These are phyloP conservation scores for Leishmania lainsoni DNA, from an alignment of 208 protist genomes.

Conservation along the genomic window DNA sequence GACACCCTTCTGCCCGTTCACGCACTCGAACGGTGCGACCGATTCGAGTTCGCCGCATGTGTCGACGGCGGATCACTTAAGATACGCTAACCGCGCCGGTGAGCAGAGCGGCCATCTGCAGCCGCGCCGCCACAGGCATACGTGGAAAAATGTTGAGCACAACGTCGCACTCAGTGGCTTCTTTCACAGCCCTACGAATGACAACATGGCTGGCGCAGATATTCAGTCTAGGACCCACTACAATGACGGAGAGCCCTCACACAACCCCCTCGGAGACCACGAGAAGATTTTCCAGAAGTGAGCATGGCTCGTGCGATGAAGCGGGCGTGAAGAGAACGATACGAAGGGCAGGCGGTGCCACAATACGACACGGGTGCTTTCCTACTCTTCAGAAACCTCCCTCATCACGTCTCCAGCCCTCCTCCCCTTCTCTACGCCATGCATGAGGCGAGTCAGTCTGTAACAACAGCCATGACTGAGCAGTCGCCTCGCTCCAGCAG, in stretches of 20 bases:
- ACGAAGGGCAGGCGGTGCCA: background rate
- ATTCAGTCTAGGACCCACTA: background rate
- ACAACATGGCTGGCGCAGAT: slow-evolving; percentile 4
- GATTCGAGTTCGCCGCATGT: background rate
- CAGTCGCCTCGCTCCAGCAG: background rate
- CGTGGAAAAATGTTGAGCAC: slow-evolving; percentile 35
- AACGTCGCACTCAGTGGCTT: slow-evolving; percentile 44
- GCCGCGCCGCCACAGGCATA: slow-evolving; percentile 13
- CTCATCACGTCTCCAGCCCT: background rate
- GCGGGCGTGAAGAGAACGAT: background rate
- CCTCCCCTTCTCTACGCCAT: background rate
- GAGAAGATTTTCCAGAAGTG: background rate
- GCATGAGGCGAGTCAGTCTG: background rate
- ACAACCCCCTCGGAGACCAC: background rate
- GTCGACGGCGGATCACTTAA: background rate
- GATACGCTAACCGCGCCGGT: background rate
- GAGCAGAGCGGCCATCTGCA: background rate
- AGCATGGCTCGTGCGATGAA: no score
- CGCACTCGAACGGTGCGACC: background rate
- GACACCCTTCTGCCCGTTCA: no score
- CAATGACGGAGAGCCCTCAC: slow-evolving; percentile 4
- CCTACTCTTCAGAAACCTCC: background rate
- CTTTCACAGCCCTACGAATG: slow-evolving; percentile 26
- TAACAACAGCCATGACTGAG: background rate
- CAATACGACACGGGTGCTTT: background rate